Conservation (phyloP, 2,329 filamentous ascomycete genomes). For the Dryadomyces quercivorus region DNA sequence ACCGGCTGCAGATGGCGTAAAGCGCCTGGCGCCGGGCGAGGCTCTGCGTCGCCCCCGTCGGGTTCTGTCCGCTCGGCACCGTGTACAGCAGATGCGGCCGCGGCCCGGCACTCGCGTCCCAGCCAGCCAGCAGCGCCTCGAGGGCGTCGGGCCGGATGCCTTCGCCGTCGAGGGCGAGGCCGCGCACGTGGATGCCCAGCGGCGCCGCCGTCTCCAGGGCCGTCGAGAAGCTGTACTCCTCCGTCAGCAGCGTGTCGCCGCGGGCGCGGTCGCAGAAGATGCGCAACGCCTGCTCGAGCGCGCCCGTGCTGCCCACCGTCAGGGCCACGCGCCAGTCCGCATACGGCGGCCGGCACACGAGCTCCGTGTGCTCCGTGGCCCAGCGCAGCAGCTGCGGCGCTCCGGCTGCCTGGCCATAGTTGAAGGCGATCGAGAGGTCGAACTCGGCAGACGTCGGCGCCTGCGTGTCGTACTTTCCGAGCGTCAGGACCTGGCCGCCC, state of each 20-base stretch:
- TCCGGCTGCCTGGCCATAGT: conserved; percentile 83
- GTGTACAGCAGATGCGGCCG: conserved; percentile 44
- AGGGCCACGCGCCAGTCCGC: conserved; percentile 79
- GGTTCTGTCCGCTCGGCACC: conserved; percentile 73
- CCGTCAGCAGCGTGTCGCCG: conserved; percentile 69
- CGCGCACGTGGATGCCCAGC: conserved; percentile 38
- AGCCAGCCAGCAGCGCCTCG: conserved; percentile 36
- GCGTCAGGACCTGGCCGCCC: conserved; percentile 46
- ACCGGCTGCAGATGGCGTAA: conserved; percentile 68
- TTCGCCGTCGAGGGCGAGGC: conserved; percentile 38
- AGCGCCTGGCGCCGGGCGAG: conserved; percentile 54
- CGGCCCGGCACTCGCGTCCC: conserved; percentile 30
- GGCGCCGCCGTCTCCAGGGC: conserved; percentile 46
- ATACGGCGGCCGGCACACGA: conserved; percentile 78
- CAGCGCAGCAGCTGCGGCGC: conserved; percentile 80
- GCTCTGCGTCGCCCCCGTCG: conserved; percentile 74
- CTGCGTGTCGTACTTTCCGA: conserved; percentile 73
- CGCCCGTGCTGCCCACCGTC: conserved; percentile 75
- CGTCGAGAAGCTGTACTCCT: conserved; percentile 84
- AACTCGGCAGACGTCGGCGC: conserved; percentile 23
- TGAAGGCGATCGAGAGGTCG: conserved; percentile 80
- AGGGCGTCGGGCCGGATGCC: conserved; percentile 39
- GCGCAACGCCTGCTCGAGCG: conserved; percentile 71
- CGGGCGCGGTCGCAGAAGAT: conserved; percentile 62
- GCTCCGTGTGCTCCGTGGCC: conserved; percentile 89